Evolutionary conservation across 805 yeast species (phyloP).

Genomic region (Zygosaccharomyces lentus): DNA sequence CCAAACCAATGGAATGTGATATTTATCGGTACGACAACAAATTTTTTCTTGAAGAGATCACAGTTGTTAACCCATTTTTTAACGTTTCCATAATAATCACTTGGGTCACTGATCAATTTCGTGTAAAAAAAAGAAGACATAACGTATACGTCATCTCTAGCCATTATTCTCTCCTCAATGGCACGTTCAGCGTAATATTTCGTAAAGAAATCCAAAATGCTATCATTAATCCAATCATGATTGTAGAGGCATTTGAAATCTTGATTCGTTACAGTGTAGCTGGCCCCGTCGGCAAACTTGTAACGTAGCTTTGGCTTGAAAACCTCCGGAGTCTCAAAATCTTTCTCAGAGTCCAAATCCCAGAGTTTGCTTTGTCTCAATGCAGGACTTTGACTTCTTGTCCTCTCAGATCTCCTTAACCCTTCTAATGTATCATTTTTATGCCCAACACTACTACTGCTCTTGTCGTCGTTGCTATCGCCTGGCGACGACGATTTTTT

Average conservation of each 20-base stretch:
- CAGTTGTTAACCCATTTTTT: slow-evolving; percentile 74
- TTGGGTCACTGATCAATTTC: slow-evolving; percentile 44
- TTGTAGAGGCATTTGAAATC: slow-evolving; percentile 79
- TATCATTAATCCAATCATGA: slow-evolving; percentile 86
- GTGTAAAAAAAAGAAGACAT: slow-evolving; percentile 84
- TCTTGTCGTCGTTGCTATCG: neutral
- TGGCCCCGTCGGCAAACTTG: slow-evolving; percentile 50
- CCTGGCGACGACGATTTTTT: neutral
- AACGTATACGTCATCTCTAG: slow-evolving; percentile 43
- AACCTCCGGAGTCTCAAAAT: slow-evolving; percentile 25
- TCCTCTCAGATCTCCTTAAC: slow-evolving; percentile 11
- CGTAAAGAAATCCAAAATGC: slow-evolving; percentile 78
- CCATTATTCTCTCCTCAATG: slow-evolving; percentile 29
- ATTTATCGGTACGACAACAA: slow-evolving; percentile 75
- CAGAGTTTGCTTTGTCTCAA: slow-evolving; percentile 11
- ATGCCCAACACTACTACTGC: neutral
- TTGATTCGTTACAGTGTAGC: slow-evolving; percentile 53
- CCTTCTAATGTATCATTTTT: slow-evolving; percentile 1
- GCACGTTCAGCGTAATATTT: slow-evolving; percentile 48
- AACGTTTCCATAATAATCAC: slow-evolving; percentile 54
- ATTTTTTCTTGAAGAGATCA: slow-evolving; percentile 54
- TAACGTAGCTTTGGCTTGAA: slow-evolving; percentile 45
- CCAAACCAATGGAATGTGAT: slow-evolving; percentile 85
- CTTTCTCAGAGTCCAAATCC: slow-evolving; percentile 15
- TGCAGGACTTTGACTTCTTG: slow-evolving; percentile 11